phyloP scores from a whole-genome alignment of 371 early-diverging fungal species.

The Mortierella sp. region DNA sequence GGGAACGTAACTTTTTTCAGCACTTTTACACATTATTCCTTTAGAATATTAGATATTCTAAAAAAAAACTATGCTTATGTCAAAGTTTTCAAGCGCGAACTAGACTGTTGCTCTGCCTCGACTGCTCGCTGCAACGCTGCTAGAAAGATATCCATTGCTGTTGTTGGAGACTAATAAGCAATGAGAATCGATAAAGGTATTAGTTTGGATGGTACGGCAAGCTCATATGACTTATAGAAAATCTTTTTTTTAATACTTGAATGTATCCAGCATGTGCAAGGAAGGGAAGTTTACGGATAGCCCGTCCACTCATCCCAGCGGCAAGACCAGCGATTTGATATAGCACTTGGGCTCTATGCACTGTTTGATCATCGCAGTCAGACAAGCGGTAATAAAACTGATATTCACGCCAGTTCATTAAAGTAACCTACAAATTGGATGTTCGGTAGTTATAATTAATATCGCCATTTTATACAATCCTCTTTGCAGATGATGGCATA shows the following conservation, averaged over 20 bases:
- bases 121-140: conserved; percentile 3
- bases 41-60: too few species aligned
- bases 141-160: conserved; percentile 15
- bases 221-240: neutral
- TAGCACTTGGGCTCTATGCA: conserved; percentile 1
- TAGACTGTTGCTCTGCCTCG: conserved; percentile 3
- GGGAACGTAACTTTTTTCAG: too few species aligned
- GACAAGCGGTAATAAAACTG: neutral
- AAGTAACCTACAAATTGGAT: neutral
- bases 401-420: conserved; percentile 1
- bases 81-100: neutral
- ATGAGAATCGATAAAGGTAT: neutral
- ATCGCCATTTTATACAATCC: conserved; percentile 30
- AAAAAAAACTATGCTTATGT: neutral
- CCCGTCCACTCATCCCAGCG: conserved; percentile 60
- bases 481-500: conserved; percentile 60
- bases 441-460: conserved; percentile 81
- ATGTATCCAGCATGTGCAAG: conserved; percentile 55
- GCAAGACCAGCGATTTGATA: conserved; percentile 17
- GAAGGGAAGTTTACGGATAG: conserved; percentile 64
- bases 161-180: conserved; percentile 11
- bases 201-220: neutral
- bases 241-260: conserved; percentile 13
- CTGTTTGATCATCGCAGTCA: neutral
- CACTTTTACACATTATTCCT: too few species aligned